A percentile compares a stretch with the other conserved stretches of the same genome.
phyloP scores from a whole-genome alignment of 352 stramenopile species.

The Globisporangium paddicum region DNA sequence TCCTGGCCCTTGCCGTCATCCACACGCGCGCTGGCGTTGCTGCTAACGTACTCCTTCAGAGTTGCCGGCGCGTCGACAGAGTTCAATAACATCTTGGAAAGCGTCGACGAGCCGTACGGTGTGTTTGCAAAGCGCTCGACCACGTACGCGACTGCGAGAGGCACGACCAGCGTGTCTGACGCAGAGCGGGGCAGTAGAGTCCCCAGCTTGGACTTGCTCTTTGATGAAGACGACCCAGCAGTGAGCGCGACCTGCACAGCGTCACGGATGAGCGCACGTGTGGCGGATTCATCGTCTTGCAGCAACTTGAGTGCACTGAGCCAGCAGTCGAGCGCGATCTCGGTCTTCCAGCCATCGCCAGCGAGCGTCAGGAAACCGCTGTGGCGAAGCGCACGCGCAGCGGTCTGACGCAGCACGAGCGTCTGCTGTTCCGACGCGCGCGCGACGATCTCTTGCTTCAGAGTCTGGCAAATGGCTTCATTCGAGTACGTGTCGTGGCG shows the following conservation, averaged over 20 bases:
- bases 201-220: background rate
- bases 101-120: constrained; percentile 16
- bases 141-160: constrained; percentile 44
- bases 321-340: constrained; percentile 49
- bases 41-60: constrained; percentile 36
- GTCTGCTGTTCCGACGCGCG: constrained; percentile 48
- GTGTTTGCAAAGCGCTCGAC: constrained; percentile 29
- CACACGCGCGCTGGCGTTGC: constrained; percentile 11
- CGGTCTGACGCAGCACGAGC: constrained; percentile 51
- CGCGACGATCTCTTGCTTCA: constrained; percentile 41
- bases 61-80: constrained; percentile 35
- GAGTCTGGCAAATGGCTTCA: background rate
- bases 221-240: background rate
- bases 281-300: constrained; percentile 60
- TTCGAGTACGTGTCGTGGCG: constrained; percentile 4
- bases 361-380: constrained; percentile 34
- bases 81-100: constrained; percentile 30
- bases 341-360: constrained; percentile 2
- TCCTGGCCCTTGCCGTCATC: constrained; percentile 35
- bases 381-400: constrained; percentile 42
- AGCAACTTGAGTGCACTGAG: constrained; percentile 51
- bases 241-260: constrained; percentile 35
- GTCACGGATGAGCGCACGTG: constrained; percentile 22
- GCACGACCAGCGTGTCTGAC: constrained; percentile 59
- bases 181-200: constrained; percentile 4